Conservation (phyloP, 768 basidiomycete species). For the Saitozyma sp. region DNA sequence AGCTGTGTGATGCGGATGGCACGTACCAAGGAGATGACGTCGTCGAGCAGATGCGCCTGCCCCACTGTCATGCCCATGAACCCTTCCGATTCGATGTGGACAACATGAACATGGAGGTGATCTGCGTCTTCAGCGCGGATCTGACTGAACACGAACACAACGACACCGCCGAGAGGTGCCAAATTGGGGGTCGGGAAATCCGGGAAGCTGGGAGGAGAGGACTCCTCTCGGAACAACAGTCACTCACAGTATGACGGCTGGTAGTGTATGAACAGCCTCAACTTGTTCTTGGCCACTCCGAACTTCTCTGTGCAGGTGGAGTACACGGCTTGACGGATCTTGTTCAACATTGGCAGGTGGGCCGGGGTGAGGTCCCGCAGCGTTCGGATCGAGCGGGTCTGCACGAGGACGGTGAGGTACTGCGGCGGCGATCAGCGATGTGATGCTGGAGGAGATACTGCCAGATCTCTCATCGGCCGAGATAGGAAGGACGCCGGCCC, state of each 20-base stretch:
- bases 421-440: constrained; percentile 15
- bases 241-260: constrained; percentile 90
- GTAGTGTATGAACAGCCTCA: constrained; percentile 88
- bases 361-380: constrained; percentile 70
- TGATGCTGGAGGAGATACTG: background rate
- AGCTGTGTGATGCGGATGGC: background rate
- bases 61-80: constrained; percentile 75
- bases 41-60: constrained; percentile 89
- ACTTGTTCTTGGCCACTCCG: constrained; percentile 62
- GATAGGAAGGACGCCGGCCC: background rate
- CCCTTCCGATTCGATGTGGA: constrained; percentile 69
- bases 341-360: constrained; percentile 68
- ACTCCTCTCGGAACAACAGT: background rate
- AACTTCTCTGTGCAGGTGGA: constrained; percentile 64
- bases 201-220: background rate
- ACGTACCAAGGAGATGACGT: constrained; percentile 76
- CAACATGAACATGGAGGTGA: constrained; percentile 92
- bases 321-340: constrained; percentile 63
- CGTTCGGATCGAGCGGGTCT: constrained; percentile 64
- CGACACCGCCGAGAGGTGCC: too few species aligned
- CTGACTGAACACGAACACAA: background rate
- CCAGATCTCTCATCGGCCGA: too few species aligned
- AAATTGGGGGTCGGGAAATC: background rate
- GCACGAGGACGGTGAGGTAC: constrained; percentile 79
- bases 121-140: constrained; percentile 58